Evolutionary conservation across 106 monocot species (phyloP), one percentile per base, ranked within the genome.

Genomic region (Chionographis japonica): DNA sequence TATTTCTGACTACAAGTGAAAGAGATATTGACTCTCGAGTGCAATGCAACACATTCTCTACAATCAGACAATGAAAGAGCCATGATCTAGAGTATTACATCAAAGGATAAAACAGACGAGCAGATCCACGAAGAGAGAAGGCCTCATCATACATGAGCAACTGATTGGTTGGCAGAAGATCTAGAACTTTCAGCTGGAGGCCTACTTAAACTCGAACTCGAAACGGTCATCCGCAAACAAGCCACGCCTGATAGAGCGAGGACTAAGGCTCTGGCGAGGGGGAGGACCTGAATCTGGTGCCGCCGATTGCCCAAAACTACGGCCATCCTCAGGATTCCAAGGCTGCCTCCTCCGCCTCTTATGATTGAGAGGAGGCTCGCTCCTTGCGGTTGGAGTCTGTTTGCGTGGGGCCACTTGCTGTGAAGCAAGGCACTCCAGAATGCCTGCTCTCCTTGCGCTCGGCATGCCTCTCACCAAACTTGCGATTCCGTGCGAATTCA

Each of bases 381-480:
- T 61, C 60, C 61, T 62, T 17, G 50, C 36, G 15, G 18, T 2
- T 6, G 54, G 50, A 40, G 61, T 59, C 62, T 12, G 61, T 13
- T 55, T 59, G 15, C 4, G 41, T 13, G 8, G 4, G 43, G 20
- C 4, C 16, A 50, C 61, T 3, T 20, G 46, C 7, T 64, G 54
- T 0, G 17, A 8, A 40, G 37, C 19, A 5, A 80, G 50, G 62
- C 77, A 85, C n/a, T 62, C 66, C 17, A 77, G 0, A 10, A 85
- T 1, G 4, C 53, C 15, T 41, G 54, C 15, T 69, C 80, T 77
- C 46, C 85, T 72, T 6, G 77, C 60, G 53, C 37, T 19, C 12
- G 63, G 73, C 73, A 80, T 77, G 4, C 46, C 3, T 49, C 52
- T 77, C 62, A 85, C 12, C 56, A 69, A 46, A 42, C 49, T 80